Percentiles rank a stretch among this genome's conserved stretches.
These are phyloP conservation scores for Penicillium sp. DNA, from an alignment of 2,329 filamentous ascomycete species.

Conservation along the genomic window DNA sequence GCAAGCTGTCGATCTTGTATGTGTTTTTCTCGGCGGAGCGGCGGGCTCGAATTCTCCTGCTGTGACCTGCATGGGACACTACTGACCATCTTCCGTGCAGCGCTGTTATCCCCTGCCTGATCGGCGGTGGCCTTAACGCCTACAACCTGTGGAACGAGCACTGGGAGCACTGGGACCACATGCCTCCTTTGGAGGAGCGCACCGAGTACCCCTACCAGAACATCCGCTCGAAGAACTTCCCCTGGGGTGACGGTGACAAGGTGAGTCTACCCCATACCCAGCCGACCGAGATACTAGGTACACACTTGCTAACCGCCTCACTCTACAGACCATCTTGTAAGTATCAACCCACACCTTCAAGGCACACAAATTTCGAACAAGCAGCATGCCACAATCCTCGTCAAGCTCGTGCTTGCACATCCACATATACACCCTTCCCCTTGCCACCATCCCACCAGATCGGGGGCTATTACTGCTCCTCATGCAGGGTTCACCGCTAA, in stretches of 20 bases:
- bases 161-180: conserved; percentile 92
- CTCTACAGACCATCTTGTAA: conserved; percentile 69
- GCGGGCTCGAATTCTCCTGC: background rate
- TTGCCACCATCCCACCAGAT: background rate
- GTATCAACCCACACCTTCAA: conserved; percentile 39
- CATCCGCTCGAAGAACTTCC: conserved; percentile 94
- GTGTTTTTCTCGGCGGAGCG: conserved; percentile 45
- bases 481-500: conserved; percentile 22
- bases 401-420: background rate
- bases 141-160: conserved; percentile 93
- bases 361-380: background rate
- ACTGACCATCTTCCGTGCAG: conserved; percentile 54
- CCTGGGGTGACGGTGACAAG: conserved; percentile 96
- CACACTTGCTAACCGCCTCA: conserved; percentile 19
- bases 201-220: conserved; percentile 97
- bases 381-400: background rate
- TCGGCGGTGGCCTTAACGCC: conserved; percentile 78
- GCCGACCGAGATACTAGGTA: background rate
- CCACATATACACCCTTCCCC: background rate
- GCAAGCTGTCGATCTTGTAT: conserved; percentile 95
- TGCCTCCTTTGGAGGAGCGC: conserved; percentile 86
- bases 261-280: conserved; percentile 54
- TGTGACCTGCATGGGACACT: background rate
- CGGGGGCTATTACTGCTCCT: background rate
- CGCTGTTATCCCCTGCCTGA: conserved; percentile 74